Evolutionary conservation across 805 yeast genomes (phyloP).

Genomic region (Isabelozyma heimii): DNA sequence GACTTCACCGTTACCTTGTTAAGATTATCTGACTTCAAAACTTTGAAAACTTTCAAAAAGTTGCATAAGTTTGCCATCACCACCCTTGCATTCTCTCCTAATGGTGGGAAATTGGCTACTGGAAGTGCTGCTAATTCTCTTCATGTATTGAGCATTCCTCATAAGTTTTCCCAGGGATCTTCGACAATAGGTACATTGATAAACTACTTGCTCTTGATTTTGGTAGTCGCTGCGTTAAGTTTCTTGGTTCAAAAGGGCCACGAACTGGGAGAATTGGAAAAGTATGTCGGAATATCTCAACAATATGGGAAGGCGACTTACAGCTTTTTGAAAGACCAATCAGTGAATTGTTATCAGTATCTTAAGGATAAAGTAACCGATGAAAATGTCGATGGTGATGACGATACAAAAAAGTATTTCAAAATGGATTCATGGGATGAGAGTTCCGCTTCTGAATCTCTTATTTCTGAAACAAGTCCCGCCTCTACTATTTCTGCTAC

Average conservation of each 20-base stretch:
- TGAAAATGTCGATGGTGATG: constrained; percentile 21
- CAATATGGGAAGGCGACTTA: constrained; percentile 8
- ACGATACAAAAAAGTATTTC: constrained; percentile 17
- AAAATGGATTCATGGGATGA: constrained; percentile 20
- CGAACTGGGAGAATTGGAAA: constrained; percentile 33
- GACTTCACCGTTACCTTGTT: constrained; percentile 67
- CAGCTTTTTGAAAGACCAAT: neutral
- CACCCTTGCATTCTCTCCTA: constrained; percentile 62
- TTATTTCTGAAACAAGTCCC: neutral
- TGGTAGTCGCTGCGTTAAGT: constrained; percentile 30
- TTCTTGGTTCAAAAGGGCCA: constrained; percentile 31
- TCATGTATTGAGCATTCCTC: constrained; percentile 60
- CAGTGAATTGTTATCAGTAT: constrained; percentile 19
- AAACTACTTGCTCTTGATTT: constrained; percentile 30
- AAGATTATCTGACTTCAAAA: constrained; percentile 48
- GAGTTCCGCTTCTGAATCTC: neutral
- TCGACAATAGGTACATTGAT: constrained; percentile 35
- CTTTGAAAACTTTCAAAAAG: constrained; percentile 50
- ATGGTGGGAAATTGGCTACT: constrained; percentile 65
- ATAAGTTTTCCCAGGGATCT: constrained; percentile 39
- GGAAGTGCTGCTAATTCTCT: constrained; percentile 77
- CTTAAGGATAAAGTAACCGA: constrained; percentile 26
- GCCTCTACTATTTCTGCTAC: constrained; percentile 1
- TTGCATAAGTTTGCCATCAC: constrained; percentile 82
- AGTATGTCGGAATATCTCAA: constrained; percentile 15